Percentiles rank a stretch among this genome's conserved stretches.
Conservation (phyloP, 352 stramenopile genomes). For the Globisporangium cystogenes region DNA sequence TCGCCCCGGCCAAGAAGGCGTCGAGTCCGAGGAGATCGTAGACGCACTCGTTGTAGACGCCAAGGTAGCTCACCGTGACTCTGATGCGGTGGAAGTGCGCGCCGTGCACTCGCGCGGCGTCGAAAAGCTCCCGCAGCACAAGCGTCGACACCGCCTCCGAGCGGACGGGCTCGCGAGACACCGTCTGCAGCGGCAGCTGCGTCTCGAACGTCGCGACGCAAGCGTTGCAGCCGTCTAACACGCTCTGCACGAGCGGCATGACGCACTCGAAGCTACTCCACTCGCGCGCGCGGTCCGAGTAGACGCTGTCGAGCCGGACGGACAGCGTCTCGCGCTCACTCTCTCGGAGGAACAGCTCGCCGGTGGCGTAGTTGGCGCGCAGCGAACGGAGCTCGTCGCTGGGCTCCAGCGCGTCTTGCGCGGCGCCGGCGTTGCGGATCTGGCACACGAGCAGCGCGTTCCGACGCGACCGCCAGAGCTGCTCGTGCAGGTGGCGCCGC, state of each 20-base stretch:
- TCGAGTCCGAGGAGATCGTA: slow-evolving; percentile 90
- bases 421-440: slow-evolving; percentile 32
- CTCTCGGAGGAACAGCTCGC: slow-evolving; percentile 42
- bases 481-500: slow-evolving; percentile 60
- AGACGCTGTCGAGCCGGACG: slow-evolving; percentile 52
- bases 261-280: slow-evolving; percentile 59
- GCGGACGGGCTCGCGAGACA: background rate
- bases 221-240: slow-evolving; percentile 59
- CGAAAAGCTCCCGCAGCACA: slow-evolving; percentile 48
- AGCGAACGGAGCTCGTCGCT: slow-evolving; percentile 10
- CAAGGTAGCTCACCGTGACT: slow-evolving; percentile 78
- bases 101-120: slow-evolving; percentile 22
- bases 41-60: slow-evolving; percentile 94
- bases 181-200: slow-evolving; percentile 20
- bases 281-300: slow-evolving; percentile 55
- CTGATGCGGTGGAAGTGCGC: slow-evolving; percentile 40
- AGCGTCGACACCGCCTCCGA: slow-evolving; percentile 30
- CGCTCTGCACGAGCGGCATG: slow-evolving; percentile 52
- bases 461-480: slow-evolving; percentile 49
- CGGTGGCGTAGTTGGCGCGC: slow-evolving; percentile 50
- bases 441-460: slow-evolving; percentile 64
- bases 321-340: slow-evolving; percentile 28
- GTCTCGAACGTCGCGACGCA: slow-evolving; percentile 62
- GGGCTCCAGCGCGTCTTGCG: background rate
- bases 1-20: slow-evolving; percentile 11